Base-by-base conservation (phyloP, 805 yeast genomes). In the Pichia paraexigua region DNA sequence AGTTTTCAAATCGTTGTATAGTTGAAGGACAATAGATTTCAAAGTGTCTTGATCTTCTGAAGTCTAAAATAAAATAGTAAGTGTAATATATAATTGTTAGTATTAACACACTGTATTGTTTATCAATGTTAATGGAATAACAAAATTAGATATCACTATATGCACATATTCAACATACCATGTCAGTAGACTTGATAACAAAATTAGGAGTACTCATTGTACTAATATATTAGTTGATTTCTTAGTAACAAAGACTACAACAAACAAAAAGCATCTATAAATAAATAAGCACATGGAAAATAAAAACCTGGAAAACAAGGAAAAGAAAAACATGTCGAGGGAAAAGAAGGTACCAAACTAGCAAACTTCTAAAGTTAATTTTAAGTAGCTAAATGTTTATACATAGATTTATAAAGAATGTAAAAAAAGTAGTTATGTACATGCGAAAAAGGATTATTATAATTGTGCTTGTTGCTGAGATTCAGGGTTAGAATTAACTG, bases 21-120 rank as follows among this genome's bases (percentile, higher is more conserved):
- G 78, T 37, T 71, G 70, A 27, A 62, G 59, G 1, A 83, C 69
- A 51, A 78, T 71, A n/a, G 39, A 35, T n/a, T 17, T 35, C 17
- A 35, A 35, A 15, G 17, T 35, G 6, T 35, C 39, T 35, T 35
- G 39, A 35, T 35, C 39, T 35, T 35, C 39, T 35, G 20, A 3
- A 9, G 39, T 35, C 39, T 35, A 10, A 35, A n/a, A n/a, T 9
- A 35, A 3, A 35, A n/a, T 35, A 35, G 6, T 5, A 35, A 6
- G 39, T 35, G 20, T 35, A 35, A 35, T 35, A 8, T 17, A 17
- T 2, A 17, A 35, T 7, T 7, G 39, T 35, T 35, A 35, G 39
- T 35, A 35, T 35, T 35, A 35, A 32, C 10, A 15, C 13, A 8
- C 7, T 17, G 2, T 35, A 6, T 35, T 17, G 17, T 18, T 7